Conservation (phyloP, 192 early-diverging fungal genomes). For the Paraglomus brasilianum region DNA sequence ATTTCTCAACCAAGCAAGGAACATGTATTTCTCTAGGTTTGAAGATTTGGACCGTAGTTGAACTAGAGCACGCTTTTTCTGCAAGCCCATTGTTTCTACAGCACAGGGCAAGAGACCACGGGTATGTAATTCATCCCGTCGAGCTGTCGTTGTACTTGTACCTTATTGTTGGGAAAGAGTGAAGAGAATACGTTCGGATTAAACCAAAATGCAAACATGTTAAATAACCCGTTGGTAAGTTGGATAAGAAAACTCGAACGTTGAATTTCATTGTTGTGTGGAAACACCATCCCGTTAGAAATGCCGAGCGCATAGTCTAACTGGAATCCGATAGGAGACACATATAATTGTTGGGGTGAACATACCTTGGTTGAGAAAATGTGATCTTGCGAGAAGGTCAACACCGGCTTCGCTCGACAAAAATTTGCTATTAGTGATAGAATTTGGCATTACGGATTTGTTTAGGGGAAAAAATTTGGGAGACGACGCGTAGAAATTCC, state of each 20-base stretch:
- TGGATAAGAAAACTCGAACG: no score
- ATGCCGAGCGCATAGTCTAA: no score
- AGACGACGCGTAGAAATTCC: no score
- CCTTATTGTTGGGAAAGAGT: slow-evolving; percentile 71
- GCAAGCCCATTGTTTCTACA: slow-evolving; percentile 70
- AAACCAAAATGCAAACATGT: not conserved
- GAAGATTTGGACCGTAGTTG: slow-evolving; percentile 68
- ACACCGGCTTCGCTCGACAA: no score
- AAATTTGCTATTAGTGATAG: no score
- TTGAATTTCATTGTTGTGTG: no score
- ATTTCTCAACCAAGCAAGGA: slow-evolving; percentile 78
- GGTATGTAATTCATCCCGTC: slow-evolving; percentile 60
- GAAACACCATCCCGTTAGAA: no score
- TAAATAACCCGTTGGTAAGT: no score
- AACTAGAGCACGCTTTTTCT: slow-evolving; percentile 72
- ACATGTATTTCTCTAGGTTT: slow-evolving; percentile 81
- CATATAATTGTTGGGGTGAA: not conserved
- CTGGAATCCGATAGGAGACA: not conserved
- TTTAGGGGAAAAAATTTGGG: no score
- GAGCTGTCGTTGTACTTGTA: slow-evolving; percentile 49
- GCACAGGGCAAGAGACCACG: slow-evolving; percentile 71
- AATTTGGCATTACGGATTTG: no score
- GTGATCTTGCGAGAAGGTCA: not conserved
- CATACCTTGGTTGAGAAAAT: slow-evolving; percentile 21
- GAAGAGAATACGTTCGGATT: not conserved